Evolutionary conservation across 805 yeast species (phyloP), one percentile per base, ranked within the genome.

Genomic region (Nakazawaea wyomingensis): DNA sequence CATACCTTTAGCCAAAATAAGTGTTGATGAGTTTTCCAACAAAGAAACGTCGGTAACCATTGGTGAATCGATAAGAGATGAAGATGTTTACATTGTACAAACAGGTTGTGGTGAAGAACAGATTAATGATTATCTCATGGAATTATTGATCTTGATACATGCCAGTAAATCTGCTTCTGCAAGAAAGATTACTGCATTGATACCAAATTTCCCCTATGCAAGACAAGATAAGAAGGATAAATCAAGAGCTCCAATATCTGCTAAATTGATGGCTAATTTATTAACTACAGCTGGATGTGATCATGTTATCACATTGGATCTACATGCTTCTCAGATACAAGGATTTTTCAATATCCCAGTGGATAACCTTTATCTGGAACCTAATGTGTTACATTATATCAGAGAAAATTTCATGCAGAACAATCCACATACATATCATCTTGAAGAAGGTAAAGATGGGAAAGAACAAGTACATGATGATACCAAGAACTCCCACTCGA

Each of bases 91-190:
- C 57, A 82, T 85, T 44, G 69, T 85, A 40, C 96, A 88, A 59
- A 87, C 91, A 1, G 96, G 96, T 26, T 76, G 82, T 52, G 96
- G 95, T 36, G 83, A 76, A 40, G 74, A 69, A 29, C 69, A 69
- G 45, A 75, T 93, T 46, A 91, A 91, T 61, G 96, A 90, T 61
- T 74, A 80, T 50, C 71, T 91, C 40, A 78, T 91, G 82, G 99
- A 93, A 60, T 68, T 91, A 36, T 71, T 93, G 47, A 81, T 91
- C 47, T 81, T 91, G 81, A 80, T 91, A 51, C 89, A 88, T 62
- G 98, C 98, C 13, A 89, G 97, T 66, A 84, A 83, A 56, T 80
- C 90, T n/a, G 98, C 98, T 2, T 86, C 96, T 27, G 97, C 96
- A 1, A 76, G 97, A 58, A 74, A 91, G 48, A 85, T 91, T 57